phyloP scores from a whole-genome alignment of 2,329 filamentous ascomycete species.

The Blastomyces silverae region DNA sequence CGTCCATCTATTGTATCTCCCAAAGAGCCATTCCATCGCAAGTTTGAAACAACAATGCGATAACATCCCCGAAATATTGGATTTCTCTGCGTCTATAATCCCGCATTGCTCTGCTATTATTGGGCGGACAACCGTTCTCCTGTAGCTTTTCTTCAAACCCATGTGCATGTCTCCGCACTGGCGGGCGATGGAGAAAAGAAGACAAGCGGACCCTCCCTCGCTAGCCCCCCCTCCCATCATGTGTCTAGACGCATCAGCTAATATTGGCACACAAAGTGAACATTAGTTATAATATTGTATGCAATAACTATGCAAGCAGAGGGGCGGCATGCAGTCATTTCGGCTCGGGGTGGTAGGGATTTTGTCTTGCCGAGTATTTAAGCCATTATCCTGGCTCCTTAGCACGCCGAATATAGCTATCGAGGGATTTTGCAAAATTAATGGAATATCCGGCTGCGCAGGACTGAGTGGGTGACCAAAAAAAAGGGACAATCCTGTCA shows the following conservation, averaged over 20 bases:
- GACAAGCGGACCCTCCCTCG: neutral
- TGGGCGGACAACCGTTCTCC: neutral
- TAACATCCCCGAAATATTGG: neutral
- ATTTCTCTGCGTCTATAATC: no score
- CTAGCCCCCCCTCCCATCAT: neutral
- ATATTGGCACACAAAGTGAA: neutral
- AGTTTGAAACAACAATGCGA: neutral
- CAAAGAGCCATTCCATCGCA: neutral
- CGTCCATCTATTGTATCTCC: neutral
- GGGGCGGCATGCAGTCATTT: neutral
- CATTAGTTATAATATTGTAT: no score
- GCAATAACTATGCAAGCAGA: neutral
- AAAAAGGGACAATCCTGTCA: no score
- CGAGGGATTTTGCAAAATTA: neutral
- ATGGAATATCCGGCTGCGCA: neutral
- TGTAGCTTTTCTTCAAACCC: neutral
- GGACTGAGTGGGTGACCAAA: neutral
- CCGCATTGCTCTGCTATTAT: no score
- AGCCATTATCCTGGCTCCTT: constrained; percentile 5
- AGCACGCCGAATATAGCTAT: neutral
- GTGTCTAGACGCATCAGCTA: neutral
- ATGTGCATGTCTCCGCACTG: neutral
- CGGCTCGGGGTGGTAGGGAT: neutral
- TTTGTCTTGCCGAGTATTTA: constrained; percentile 1
- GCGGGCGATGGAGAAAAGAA: neutral